Percentiles rank a stretch among this genome's conserved stretches.
These are phyloP conservation scores for Cucumis sativus DNA, from an alignment of 306 rosid species.

Conservation along the genomic window Cucumber_9930_V3 NC_026659.2:27467501-27468000, in stretches of 20 bases:
- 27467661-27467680: too few relatives aligned
- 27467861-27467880: background rate
- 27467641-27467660: too few relatives aligned
- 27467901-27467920: conserved; percentile 5
- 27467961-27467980: conserved; percentile 17
- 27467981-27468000: background rate
- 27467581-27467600: background rate
- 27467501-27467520: too few relatives aligned
- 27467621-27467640: too few relatives aligned
- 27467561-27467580: background rate
- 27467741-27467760: background rate
- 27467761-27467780: background rate
- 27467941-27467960: background rate
- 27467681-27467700: too few relatives aligned
- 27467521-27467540: too few relatives aligned
- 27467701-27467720: background rate
- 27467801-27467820: background rate
- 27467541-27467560: too few relatives aligned
- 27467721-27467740: background rate
- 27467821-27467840: conserved; percentile 2
- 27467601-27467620: too few relatives aligned
- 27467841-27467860: background rate
- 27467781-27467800: background rate
- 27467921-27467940: background rate
- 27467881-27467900: conserved; percentile 17